A percentile compares a stretch with the other conserved stretches of the same genome.
These are phyloP conservation scores for Amborella trichopoda DNA, from an alignment of 164 flowering plant genomes.

Conservation along the genomic window DNA sequence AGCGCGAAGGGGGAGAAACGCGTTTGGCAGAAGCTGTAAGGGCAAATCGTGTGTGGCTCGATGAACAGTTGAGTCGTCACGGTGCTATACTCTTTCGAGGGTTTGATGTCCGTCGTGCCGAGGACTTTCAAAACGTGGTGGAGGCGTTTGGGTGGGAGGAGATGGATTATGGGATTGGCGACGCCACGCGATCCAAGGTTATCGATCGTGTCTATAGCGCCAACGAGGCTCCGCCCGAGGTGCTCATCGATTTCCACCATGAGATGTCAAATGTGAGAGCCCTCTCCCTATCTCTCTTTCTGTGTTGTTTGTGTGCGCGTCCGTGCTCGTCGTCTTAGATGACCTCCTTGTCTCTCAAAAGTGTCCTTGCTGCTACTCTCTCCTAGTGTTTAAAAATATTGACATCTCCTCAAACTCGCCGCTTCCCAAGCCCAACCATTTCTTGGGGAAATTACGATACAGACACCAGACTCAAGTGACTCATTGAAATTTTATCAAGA, in stretches of 20 bases:
- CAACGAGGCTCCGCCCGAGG: slow-evolving; percentile 6
- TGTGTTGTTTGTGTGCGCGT: too few species aligned
- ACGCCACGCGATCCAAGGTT: slow-evolving; percentile 2
- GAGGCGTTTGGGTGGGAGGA: slow-evolving; percentile 10
- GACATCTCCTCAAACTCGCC: too few species aligned
- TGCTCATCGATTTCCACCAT: slow-evolving; percentile 8
- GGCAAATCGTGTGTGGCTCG: slow-evolving; percentile 3
- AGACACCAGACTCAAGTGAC: too few species aligned
- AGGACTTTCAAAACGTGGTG: slow-evolving; percentile 8
- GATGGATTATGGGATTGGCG: slow-evolving; percentile 6
- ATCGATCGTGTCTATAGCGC: slow-evolving; percentile 6
- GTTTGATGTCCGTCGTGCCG: neutral
- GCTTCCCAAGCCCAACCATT: too few species aligned
- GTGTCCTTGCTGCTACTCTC: too few species aligned
- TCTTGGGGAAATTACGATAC: too few species aligned
- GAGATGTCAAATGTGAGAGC: slow-evolving; percentile 8
- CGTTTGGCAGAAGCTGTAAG: slow-evolving; percentile 8
- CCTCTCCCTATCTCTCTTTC: neutral
- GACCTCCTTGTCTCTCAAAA: too few species aligned
- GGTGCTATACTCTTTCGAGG: too few species aligned
- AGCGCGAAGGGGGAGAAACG: too few species aligned
- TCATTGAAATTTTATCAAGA: too few species aligned
- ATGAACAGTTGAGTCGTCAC: slow-evolving; percentile 4
- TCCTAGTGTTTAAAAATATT: too few species aligned
- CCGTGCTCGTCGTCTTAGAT: too few species aligned